Conservation (phyloP, 257 asterid species). For the Gentiana straminea region DNA sequence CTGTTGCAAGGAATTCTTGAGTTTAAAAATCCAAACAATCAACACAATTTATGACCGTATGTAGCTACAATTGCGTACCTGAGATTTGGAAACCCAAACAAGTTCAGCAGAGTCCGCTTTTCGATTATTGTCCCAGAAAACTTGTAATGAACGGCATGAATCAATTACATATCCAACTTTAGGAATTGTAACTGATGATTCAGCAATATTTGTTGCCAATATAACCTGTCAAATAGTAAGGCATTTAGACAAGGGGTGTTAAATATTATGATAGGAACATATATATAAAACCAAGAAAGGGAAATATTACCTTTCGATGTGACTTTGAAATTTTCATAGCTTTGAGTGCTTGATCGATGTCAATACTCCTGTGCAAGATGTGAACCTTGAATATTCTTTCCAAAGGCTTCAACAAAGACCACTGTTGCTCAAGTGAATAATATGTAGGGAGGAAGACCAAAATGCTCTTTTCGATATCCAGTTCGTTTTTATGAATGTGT, state of each 20-base stretch:
- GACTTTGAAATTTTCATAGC: constrained; percentile 81
- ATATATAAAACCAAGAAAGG: constrained; percentile 6
- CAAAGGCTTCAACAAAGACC: constrained; percentile 72
- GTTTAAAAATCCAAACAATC: constrained; percentile 7
- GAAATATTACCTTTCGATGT: constrained; percentile 63
- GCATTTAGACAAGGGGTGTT: constrained; percentile 1
- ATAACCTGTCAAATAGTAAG: constrained; percentile 52
- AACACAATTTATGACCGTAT: constrained; percentile 6
- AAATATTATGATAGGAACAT: constrained; percentile 1
- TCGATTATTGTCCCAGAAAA: constrained; percentile 65
- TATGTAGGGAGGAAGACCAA: constrained; percentile 91
- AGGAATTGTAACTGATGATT: constrained; percentile 97
- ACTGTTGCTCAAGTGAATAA: constrained; percentile 78
- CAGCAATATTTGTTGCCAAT: constrained; percentile 95
- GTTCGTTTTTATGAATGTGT: constrained; percentile 74
- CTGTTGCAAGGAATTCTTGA: constrained; percentile 26
- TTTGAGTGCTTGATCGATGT: constrained; percentile 74
- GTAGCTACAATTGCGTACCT: constrained; percentile 36
- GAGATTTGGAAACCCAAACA: constrained; percentile 94
- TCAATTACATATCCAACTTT: constrained; percentile 91
- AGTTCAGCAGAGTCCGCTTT: constrained; percentile 72
- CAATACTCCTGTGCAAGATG: constrained; percentile 83
- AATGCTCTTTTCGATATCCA: constrained; percentile 94
- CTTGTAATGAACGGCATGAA: constrained; percentile 97
- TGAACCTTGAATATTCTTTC: constrained; percentile 60